Base-by-base conservation (phyloP, 2,329 filamentous ascomycete genomes). In the Neonectria coccinea region DNA sequence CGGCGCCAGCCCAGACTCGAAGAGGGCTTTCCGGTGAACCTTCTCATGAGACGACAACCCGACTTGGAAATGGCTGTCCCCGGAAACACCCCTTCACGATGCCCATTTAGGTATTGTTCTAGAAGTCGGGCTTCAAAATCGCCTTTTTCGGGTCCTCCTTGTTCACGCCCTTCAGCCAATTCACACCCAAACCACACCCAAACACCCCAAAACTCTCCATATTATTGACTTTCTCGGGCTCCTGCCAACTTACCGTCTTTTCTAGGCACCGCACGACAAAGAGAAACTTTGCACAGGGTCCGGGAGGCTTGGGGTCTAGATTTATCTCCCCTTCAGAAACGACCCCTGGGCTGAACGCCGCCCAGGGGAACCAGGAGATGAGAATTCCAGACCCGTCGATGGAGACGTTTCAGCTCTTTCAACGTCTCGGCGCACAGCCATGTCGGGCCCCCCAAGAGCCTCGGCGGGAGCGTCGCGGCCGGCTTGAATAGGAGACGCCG, bases 61-160 rank as follows among this genome's bases (percentile, higher is more conserved):
- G 52, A 42, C 18, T 51, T 18, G 33, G 36, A 33, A 33, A 39
- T 33, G 45, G 52, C 33, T 27, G n/a, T 20, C 25, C 52, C 59
- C 44, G 33, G 45, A 41, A 62, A 14, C n/a, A n/a, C 29, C 57
- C 42, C 36, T 2, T 62, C 55, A 22, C 47, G 44, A 57, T 67
- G 31, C 71, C 70, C 53, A 50, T 69, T 73, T 47, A 52, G 71
- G 71, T 62, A 73, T 22, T 64, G 44, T 74, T 73, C 71, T 73
- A 47, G 71, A 73, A 73, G 52, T 9, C 5, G 22, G 5, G 2
- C 31, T 64, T 47, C 22, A 44, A 44, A 31, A 42, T 51, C 3
- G 18, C 27, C 56, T 48, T 62, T n/a, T 39, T 39, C 14, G 14
- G 33, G 4, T 14, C 12, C 33, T 12, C 1, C 33, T 14, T 47